These are phyloP conservation scores for Dactylella cylindrospora DNA, from an alignment of 2,329 filamentous ascomycete species.

Conservation along the genomic window DNA sequence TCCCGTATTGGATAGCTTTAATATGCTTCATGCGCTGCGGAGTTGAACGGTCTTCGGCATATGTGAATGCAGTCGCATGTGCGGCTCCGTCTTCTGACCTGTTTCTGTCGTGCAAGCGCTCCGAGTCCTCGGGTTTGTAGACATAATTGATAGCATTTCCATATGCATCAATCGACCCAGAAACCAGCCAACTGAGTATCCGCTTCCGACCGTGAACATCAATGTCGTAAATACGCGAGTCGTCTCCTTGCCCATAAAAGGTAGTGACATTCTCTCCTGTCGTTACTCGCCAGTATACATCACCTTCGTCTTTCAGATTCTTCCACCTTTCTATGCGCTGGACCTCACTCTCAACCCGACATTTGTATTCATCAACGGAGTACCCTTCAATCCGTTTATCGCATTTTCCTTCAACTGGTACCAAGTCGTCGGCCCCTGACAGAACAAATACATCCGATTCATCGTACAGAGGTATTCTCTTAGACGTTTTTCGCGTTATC, in stretches of 20 bases:
- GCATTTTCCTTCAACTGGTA: slow-evolving; percentile 30
- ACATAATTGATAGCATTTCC: slow-evolving; percentile 46
- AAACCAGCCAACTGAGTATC: slow-evolving; percentile 47
- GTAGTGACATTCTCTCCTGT: slow-evolving; percentile 42
- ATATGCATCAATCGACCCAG: slow-evolving; percentile 24
- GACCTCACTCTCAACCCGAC: slow-evolving; percentile 43
- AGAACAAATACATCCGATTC: slow-evolving; percentile 47
- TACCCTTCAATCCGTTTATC: slow-evolving; percentile 13
- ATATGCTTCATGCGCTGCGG: slow-evolving; percentile 38
- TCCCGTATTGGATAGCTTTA: slow-evolving; percentile 47
- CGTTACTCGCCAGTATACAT: slow-evolving; percentile 46
- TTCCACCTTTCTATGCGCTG: slow-evolving; percentile 47
- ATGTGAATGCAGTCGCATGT: no score
- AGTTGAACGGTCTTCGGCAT: neutral
- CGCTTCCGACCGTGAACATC: neutral
- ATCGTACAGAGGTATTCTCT: slow-evolving; percentile 45
- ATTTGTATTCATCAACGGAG: slow-evolving; percentile 40
- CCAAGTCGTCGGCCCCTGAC: slow-evolving; percentile 47
- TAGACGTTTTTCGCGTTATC: slow-evolving; percentile 46
- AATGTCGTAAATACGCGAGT: slow-evolving; percentile 16
- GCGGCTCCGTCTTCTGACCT: neutral
- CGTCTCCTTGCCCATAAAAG: slow-evolving; percentile 19
- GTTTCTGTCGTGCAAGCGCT: neutral
- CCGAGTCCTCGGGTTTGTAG: slow-evolving; percentile 47
- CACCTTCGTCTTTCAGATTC: neutral